A percentile compares a stretch with the other conserved stretches of the same genome.
phyloP scores from a whole-genome alignment of 225 moss, liverwort and hornwort genomes.

The Sphagnum contortum region DNA sequence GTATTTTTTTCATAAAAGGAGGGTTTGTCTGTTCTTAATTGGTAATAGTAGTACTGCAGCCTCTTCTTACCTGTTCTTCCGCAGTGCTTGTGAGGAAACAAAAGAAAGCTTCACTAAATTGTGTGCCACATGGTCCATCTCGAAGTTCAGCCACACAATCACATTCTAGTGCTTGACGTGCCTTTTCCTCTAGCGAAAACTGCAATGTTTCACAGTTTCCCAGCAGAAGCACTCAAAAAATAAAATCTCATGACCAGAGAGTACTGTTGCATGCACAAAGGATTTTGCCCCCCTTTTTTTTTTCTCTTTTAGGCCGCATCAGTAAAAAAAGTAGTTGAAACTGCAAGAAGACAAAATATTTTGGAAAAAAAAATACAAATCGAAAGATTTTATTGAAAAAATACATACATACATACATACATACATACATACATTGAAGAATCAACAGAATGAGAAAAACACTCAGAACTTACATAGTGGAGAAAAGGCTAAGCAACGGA shows the following conservation, averaged over 20 bases:
- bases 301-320: too few species aligned
- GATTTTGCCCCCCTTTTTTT: too few species aligned
- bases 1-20: too few species aligned
- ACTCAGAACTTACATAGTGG: constrained; percentile 45
- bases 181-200: constrained; percentile 58
- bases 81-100: constrained; percentile 68
- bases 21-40: neutral
- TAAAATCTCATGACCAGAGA: neutral
- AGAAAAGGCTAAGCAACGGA: constrained; percentile 54
- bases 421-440: neutral
- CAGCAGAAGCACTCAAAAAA: too few species aligned
- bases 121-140: constrained; percentile 55
- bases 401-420: neutral
- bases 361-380: too few species aligned
- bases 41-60: neutral
- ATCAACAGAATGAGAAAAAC: neutral
- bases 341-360: too few species aligned
- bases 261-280: neutral
- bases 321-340: too few species aligned
- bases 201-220: constrained; percentile 3
- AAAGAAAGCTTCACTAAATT: constrained; percentile 63
- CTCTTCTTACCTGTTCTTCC: constrained; percentile 43
- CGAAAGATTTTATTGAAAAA: neutral
- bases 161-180: constrained; percentile 61
- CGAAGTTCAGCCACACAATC: constrained; percentile 76